Percentiles rank a stretch among this genome's conserved stretches.
These are phyloP conservation scores for Monilinia fructicola DNA, from an alignment of 2,329 filamentous ascomycete genomes.

Conservation along the genomic window DNA sequence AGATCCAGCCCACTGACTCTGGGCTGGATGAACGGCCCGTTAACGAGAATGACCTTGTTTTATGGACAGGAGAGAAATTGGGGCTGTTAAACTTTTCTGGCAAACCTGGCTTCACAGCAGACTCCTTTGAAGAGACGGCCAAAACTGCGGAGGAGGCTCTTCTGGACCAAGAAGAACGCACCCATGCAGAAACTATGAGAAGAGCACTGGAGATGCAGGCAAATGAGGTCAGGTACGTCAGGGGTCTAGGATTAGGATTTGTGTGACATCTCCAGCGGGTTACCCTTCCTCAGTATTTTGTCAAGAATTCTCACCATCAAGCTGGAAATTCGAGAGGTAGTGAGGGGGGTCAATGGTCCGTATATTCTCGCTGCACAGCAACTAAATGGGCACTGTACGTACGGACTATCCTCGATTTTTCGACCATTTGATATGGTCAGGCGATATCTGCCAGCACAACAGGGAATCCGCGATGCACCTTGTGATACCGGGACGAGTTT, in stretches of 20 bases:
- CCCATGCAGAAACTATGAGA: constrained; percentile 71
- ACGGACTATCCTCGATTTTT: constrained; percentile 18
- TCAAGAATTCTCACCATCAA: constrained; percentile 6
- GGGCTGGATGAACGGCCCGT: constrained; percentile 40
- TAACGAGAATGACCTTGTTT: constrained; percentile 67
- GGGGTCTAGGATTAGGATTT: constrained; percentile 57
- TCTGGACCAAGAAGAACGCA: constrained; percentile 55
- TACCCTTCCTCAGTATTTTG: background rate
- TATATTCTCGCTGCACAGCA: constrained; percentile 20
- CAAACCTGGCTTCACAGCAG: constrained; percentile 48
- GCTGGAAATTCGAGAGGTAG: constrained; percentile 15
- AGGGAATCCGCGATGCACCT: constrained; percentile 15
- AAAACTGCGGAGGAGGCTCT: constrained; percentile 48
- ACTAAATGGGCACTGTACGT: constrained; percentile 21
- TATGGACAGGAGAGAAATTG: constrained; percentile 87
- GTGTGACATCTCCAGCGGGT: constrained; percentile 22
- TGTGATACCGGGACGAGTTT: constrained; percentile 19
- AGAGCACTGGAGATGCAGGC: constrained; percentile 64
- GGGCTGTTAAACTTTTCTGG: constrained; percentile 68
- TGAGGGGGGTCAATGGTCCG: constrained; percentile 3
- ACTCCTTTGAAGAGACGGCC: constrained; percentile 50
- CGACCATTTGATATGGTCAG: constrained; percentile 26
- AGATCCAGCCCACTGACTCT: constrained; percentile 60
- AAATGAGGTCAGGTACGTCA: constrained; percentile 74
- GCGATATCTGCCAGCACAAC: constrained; percentile 23